Evolutionary conservation across 2,329 filamentous ascomycete genomes (phyloP).

Genomic region (Scortechinia acanthostroma): DNA sequence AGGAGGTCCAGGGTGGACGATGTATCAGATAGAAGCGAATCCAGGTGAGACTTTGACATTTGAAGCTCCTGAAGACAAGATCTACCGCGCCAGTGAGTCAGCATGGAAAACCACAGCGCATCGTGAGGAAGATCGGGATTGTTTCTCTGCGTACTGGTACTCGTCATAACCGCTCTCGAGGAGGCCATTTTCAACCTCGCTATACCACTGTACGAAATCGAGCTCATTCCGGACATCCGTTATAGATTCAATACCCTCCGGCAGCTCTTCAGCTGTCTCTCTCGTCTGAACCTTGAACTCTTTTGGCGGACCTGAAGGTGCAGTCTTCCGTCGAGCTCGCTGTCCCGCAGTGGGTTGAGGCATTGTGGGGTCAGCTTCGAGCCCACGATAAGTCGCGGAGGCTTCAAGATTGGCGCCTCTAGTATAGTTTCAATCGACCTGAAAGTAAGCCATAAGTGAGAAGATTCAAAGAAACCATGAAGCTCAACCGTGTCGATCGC

Average conservation of each 20-base stretch:
- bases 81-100: too few relatives aligned
- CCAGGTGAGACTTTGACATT: conserved; percentile 47
- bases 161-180: conserved; percentile 54
- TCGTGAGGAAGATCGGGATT: neutral
- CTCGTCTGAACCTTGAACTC: neutral
- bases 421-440: too few relatives aligned
- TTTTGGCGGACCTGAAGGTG: neutral
- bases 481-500: too few relatives aligned
- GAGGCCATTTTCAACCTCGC: conserved; percentile 39
- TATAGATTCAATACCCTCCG: neutral
- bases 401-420: too few relatives aligned
- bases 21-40: conserved; percentile 46
- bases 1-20: conserved; percentile 45
- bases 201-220: conserved; percentile 49
- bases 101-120: too few relatives aligned
- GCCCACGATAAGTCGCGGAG: too few relatives aligned
- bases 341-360: neutral
- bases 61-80: conserved; percentile 51
- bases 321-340: neutral
- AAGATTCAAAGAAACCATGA: too few relatives aligned
- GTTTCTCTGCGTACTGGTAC: conserved; percentile 36
- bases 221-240: conserved; percentile 32
- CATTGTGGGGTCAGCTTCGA: neutral
- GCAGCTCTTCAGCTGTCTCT: neutral
- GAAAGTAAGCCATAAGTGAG: too few relatives aligned